A percentile compares a stretch with the other conserved stretches of the same genome.
Evolutionary conservation across 2,329 filamentous ascomycete genomes (phyloP).

Genomic region (Esteya vermicola): DNA sequence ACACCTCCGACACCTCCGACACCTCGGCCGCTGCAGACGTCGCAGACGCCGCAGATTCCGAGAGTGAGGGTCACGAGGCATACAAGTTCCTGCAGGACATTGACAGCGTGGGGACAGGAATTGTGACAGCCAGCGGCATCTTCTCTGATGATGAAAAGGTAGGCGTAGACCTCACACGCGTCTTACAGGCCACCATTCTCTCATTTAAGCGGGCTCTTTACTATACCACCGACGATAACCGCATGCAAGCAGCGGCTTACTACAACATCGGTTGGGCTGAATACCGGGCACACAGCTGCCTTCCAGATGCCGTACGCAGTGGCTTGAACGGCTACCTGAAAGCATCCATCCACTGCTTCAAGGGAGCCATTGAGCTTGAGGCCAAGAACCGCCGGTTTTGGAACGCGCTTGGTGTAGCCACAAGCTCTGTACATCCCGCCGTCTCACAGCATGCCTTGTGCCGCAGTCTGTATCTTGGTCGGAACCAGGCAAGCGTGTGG

Average conservation of each 20-base stretch:
- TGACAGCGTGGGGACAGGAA: conserved; percentile 43
- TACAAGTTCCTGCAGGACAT: conserved; percentile 53
- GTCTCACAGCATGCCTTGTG: conserved; percentile 91
- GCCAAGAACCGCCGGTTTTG: conserved; percentile 91
- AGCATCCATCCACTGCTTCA: conserved; percentile 80
- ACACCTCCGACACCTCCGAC: no score
- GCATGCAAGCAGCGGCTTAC: conserved; percentile 90
- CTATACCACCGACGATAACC: conserved; percentile 55
- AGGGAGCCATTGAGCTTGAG: conserved; percentile 88
- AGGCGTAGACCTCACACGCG: conserved; percentile 38
- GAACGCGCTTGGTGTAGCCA: conserved; percentile 89
- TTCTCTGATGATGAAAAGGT: conserved; percentile 32
- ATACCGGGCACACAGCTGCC: conserved; percentile 60
- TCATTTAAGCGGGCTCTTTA: conserved; percentile 79
- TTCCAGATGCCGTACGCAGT: conserved; percentile 37
- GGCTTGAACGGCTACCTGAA: conserved; percentile 57
- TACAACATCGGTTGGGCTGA: conserved; percentile 97
- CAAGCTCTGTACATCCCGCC: conserved; percentile 68
- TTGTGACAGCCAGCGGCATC: conserved; percentile 28
- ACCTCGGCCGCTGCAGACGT: no score
- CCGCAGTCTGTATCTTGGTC: conserved; percentile 82
- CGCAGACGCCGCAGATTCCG: no score
- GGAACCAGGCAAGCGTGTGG: conserved; percentile 74
- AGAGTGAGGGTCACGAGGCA: conserved; percentile 28
- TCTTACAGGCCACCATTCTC: conserved; percentile 60